Base-by-base conservation (phyloP, 805 yeast genomes). In the Ogataea siamensis region DNA sequence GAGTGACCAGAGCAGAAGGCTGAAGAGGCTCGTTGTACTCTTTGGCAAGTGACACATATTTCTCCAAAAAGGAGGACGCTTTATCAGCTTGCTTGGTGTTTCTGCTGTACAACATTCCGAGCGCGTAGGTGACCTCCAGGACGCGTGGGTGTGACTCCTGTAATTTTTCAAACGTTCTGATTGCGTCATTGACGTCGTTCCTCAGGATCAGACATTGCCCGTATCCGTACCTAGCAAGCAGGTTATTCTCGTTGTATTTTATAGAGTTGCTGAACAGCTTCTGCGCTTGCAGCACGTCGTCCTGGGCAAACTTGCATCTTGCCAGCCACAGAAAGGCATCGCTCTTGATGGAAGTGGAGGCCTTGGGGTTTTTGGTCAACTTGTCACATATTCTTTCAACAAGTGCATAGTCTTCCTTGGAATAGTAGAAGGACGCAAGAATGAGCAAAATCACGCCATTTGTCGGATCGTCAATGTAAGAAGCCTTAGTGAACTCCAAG, bases 261-360 rank as follows among this genome's bases (percentile, higher is more conserved):
- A 78, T 71, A 5, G 97, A 78, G 42, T 78, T 86, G 45, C 81
- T 80, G 59, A 86, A 91, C 51, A 71, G 67, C 39, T 72, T 73
- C 51, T 86, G 85, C 0, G 98, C 82, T 42, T 73, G 73, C n/a
- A 76, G 73, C 53, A 69, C 77, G 51, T 88, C 86, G 1, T 67
- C 63, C 18, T 71, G 58, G 5, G 68, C 70, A 49, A 81, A 89
- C 34, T 76, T 69, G 12, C 84, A 80, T 58, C 98, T 74, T 3
- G 87, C 99, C 39, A 80, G 68, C 98, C 97, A 93, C 51, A 85
- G 85, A 33, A 73, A 61, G 2, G 87, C 79, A 46, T 83, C 89
- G 21, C 84, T 73, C 15, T 67, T 53, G 2, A 80, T 57, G 16
- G 63, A 60, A 3, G 68, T 41, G 0, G 78, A 63, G 15, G 63